These are phyloP conservation scores for Filobasidium uniguttulatum DNA, from an alignment of 1,284 basidiomycete genomes.

Conservation along the genomic window DNA sequence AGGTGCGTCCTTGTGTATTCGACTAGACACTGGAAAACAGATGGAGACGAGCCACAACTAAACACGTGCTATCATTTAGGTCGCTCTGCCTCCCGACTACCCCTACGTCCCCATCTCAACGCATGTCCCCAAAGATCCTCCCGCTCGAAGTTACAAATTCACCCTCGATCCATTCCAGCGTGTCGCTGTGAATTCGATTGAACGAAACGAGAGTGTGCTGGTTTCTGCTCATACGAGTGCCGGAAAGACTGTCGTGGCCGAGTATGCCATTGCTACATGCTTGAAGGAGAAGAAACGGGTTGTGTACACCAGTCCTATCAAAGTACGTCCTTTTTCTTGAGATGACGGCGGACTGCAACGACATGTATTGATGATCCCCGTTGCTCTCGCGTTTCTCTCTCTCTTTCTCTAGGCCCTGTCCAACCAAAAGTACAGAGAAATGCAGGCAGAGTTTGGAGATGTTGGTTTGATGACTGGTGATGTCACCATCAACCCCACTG, in stretches of 20 bases:
- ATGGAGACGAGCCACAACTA: no score
- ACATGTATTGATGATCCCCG: no score
- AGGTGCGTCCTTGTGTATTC: slow-evolving; percentile 18
- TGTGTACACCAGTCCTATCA: slow-evolving; percentile 98
- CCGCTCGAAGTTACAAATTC: slow-evolving; percentile 88
- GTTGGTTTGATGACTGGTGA: slow-evolving; percentile 99
- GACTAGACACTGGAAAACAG: no score
- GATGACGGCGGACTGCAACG: background rate
- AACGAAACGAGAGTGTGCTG: slow-evolving; percentile 91
- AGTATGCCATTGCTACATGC: slow-evolving; percentile 97
- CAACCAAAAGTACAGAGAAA: slow-evolving; percentile 98
- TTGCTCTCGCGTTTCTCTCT: no score
- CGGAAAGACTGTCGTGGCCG: slow-evolving; percentile 96
- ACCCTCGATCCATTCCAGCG: slow-evolving; percentile 94
- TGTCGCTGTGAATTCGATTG: slow-evolving; percentile 86
- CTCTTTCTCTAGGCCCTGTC: slow-evolving; percentile 60
- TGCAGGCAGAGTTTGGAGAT: slow-evolving; percentile 91
- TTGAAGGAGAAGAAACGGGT: slow-evolving; percentile 76
- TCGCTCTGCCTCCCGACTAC: slow-evolving; percentile 85
- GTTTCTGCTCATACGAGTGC: slow-evolving; percentile 99
- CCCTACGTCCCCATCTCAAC: slow-evolving; percentile 80
- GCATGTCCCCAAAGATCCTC: slow-evolving; percentile 82
- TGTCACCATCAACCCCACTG: slow-evolving; percentile 97
- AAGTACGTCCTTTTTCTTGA: slow-evolving; percentile 48
- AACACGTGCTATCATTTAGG: slow-evolving; percentile 37